Evolutionary conservation across 2,329 filamentous ascomycete species (phyloP), one percentile per base, ranked within the genome.

Genomic region (Colletotrichum nymphaeae): DNA sequence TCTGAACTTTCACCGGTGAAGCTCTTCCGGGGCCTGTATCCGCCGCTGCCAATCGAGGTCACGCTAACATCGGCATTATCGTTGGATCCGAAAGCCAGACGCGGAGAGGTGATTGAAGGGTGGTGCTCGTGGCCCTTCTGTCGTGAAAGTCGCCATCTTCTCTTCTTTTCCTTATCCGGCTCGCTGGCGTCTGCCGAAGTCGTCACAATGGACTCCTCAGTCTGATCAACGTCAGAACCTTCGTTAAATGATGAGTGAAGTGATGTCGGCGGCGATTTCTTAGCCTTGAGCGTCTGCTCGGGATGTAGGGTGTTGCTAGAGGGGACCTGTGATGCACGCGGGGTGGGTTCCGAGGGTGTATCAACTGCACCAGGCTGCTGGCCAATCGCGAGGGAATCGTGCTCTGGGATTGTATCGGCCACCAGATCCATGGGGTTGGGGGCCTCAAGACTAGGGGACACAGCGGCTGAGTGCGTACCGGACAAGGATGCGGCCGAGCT

Each of bases 401-500:
- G 67, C 68, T 75, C 74, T n/a, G 74, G 69, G 32, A 74, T 70
- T 28, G 66, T 24, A 28, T 19, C 59, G n/a, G 22, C 71, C 69
- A 52, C 78, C 70, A 73, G 77, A 26, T 90, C 88, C 73, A 88
- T 77, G 1, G 87, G 87, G 72, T 89, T 88, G 2, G 81, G 67
- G 4, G 79, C 73, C 75, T 90, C 89, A 26, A 80, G 74, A 42
- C 78, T 81, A 2, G 89, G 88, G 6, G 88, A 89, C 1, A 82
- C 81, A 11, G 83, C 79, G 56, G 84, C 81, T 14, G 85, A 86
- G 52, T 82, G 80, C 55, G 73, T 67, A 63, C 86, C 83, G 6
- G 85, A 81, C 19, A 97, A 85, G 8, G 95, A 98, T 19, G 93
- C 90, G 7, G 90, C 93, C 19, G 97, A 98, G 79, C 95, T 98